Evolutionary conservation across 2,329 filamentous ascomycete species (phyloP), one percentile per base, ranked within the genome.

Genomic region (Aspergillus flavus): DNA sequence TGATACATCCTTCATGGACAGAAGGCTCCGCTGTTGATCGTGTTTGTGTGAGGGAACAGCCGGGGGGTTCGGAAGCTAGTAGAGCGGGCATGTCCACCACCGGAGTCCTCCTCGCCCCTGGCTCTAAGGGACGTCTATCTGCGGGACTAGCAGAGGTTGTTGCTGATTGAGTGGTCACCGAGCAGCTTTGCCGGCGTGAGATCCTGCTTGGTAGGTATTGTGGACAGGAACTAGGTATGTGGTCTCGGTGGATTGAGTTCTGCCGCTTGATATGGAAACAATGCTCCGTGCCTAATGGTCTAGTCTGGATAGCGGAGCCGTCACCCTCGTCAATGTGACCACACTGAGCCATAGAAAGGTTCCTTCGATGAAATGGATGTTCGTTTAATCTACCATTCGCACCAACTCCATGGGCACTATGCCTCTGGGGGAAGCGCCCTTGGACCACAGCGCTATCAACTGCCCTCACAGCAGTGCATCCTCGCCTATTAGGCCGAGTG

Each of bases 371-470:
- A 57, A 78, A 79, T 2, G 75, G 75, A 59, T 79, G 77, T 10
- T 74, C 71, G 2, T 74, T 66, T 34, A 78, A 57, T 34, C 68
- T 64, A 39, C 72, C 71, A 41, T 68, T 71, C 52, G 68, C 59
- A 56, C 64, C 76, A 69, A 75, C 70, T 12, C 78, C 78, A 70
- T 82, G 79, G 0, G 76, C 78, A 64, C 80, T 81, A 43, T 76
- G 72, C 54, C 80, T 72, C 56, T 72, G 68, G 1, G 76, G 77
- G 39, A 81, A 81, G 34, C 76, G 72, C 26, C 79, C 80, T 58
- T 77, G 72, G 28, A 82, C 72, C 28, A 72, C 65, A 12, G 79
- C 81, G 16, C 78, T 79, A 69, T 81, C 79, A 28, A 77, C 72
- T 19, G 79, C 79, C 61, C 75, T 74, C 39, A 74, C 73, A 61